A percentile compares a stretch with the other conserved stretches of the same genome.
Conservation (phyloP, 176 grass and related monocot genomes). For the Oryza brachyantha region DNA sequence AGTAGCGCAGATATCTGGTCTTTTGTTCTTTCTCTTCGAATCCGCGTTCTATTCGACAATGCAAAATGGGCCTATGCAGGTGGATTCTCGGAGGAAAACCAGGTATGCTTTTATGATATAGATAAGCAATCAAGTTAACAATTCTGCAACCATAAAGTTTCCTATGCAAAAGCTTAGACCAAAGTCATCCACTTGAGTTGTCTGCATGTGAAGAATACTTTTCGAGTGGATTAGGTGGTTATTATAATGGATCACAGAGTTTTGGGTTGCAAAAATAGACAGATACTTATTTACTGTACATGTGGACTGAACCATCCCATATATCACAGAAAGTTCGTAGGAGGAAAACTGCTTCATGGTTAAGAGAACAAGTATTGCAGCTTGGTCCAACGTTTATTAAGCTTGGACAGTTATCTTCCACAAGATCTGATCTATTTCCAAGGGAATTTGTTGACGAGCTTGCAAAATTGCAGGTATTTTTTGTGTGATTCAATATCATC, state of each 20-base stretch:
- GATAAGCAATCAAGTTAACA: background rate
- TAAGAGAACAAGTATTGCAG: constrained; percentile 91
- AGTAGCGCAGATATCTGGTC: constrained; percentile 90
- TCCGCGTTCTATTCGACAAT: constrained; percentile 84
- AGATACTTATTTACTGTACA: background rate
- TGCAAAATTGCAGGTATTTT: constrained; percentile 87
- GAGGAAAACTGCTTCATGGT: constrained; percentile 75
- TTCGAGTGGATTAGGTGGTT: background rate
- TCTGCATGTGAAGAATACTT: background rate
- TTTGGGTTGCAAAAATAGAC: background rate
- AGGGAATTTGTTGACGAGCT: constrained; percentile 89
- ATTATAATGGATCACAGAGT: background rate
- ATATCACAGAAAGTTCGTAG: constrained; percentile 71
- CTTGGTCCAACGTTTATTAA: constrained; percentile 98
- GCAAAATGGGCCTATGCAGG: constrained; percentile 82
- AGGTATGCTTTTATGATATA: constrained; percentile 43
- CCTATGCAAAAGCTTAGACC: constrained; percentile 2
- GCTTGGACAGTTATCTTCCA: constrained; percentile 91
- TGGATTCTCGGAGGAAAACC: constrained; percentile 85
- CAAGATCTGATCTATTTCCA: constrained; percentile 94
- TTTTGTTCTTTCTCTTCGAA: constrained; percentile 75
- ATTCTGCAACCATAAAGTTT: background rate
- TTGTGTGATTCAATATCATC: too few species aligned
- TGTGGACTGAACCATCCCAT: constrained; percentile 16
- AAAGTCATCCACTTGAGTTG: background rate